Evolutionary conservation across 768 basidiomycete genomes (phyloP).

Genomic region (Leucosporidium yakuticum): DNA sequence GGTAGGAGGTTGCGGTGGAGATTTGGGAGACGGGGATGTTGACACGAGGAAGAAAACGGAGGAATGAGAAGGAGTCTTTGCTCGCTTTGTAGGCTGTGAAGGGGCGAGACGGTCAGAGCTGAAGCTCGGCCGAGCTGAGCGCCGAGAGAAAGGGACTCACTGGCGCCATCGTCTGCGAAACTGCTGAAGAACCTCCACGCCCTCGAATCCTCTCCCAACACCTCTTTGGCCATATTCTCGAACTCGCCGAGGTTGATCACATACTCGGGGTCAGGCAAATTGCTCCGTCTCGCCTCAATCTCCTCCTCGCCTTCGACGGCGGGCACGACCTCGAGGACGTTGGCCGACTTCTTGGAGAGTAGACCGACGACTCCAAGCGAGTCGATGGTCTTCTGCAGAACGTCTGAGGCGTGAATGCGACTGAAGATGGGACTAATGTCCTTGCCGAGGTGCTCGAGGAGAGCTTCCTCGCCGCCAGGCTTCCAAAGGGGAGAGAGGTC

Average conservation of each 20-base stretch:
- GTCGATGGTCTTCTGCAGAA: conserved; percentile 2
- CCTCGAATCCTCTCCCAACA: conserved; percentile 12
- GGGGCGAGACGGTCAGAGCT: not conserved
- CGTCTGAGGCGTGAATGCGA: conserved; percentile 10
- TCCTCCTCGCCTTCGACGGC: conserved; percentile 9
- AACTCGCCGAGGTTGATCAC: conserved; percentile 28
- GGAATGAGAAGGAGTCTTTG: not conserved
- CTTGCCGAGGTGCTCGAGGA: conserved; percentile 12
- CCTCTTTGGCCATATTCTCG: conserved; percentile 16
- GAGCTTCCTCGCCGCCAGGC: conserved; percentile 17
- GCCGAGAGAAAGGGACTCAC: not conserved
- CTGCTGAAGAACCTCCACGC: conserved; percentile 18
- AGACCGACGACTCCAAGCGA: conserved; percentile 11
- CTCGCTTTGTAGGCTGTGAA: conserved; percentile 11
- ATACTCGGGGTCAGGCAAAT: not conserved
- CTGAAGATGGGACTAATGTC: conserved; percentile 20
- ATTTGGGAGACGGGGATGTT: conserved; percentile 38
- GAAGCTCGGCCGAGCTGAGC: not conserved
- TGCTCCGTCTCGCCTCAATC: conserved; percentile 12
- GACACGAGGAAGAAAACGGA: conserved; percentile 32
- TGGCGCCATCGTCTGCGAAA: conserved; percentile 16
- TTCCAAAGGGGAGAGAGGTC: not conserved
- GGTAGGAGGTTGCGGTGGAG: conserved; percentile 49
- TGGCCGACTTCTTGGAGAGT: conserved; percentile 4
- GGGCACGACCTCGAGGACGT: conserved; percentile 4